A percentile compares a stretch with the other conserved stretches of the same genome.
Conservation (phyloP, 2,329 filamentous ascomycete species). For the Colletotrichum graminicola region DNA sequence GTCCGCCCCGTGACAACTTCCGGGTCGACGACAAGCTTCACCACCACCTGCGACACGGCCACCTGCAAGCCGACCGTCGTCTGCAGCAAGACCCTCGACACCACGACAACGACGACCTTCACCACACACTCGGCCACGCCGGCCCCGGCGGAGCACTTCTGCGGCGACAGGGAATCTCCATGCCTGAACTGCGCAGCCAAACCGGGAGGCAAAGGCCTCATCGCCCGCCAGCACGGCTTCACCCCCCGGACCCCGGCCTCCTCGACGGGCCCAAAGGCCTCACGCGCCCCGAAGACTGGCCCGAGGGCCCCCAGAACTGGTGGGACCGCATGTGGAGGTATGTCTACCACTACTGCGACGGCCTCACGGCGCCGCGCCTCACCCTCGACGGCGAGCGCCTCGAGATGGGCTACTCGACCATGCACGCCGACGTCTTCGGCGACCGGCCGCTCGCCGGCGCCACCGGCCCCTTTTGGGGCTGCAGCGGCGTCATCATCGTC, state of each 20-base stretch:
- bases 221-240: slow-evolving; percentile 2
- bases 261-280: slow-evolving; percentile 8
- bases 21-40: slow-evolving; percentile 3
- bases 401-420: slow-evolving; percentile 19
- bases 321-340: slow-evolving; percentile 56
- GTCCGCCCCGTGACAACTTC: slow-evolving; percentile 13
- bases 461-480: slow-evolving; percentile 37
- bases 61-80: slow-evolving; percentile 27
- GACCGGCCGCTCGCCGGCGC: slow-evolving; percentile 7
- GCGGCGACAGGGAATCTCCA: slow-evolving; percentile 1
- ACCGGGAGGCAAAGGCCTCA: not conserved
- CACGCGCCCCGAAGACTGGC: slow-evolving; percentile 4
- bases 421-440: slow-evolving; percentile 17
- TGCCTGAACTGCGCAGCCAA: not conserved
- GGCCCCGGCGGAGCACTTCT: not conserved
- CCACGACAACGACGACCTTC: slow-evolving; percentile 21
- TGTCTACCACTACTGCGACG: slow-evolving; percentile 41
- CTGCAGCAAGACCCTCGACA: slow-evolving; percentile 29
- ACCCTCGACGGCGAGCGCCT: slow-evolving; percentile 1
- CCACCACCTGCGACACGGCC: slow-evolving; percentile 29
- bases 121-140: not conserved
- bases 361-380: not conserved
- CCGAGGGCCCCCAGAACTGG: slow-evolving; percentile 45
- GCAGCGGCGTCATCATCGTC: slow-evolving; percentile 30
- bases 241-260: slow-evolving; percentile 1